Conservation (phyloP, 2,329 filamentous ascomycete species). For the Botrytis byssoidea region DNA sequence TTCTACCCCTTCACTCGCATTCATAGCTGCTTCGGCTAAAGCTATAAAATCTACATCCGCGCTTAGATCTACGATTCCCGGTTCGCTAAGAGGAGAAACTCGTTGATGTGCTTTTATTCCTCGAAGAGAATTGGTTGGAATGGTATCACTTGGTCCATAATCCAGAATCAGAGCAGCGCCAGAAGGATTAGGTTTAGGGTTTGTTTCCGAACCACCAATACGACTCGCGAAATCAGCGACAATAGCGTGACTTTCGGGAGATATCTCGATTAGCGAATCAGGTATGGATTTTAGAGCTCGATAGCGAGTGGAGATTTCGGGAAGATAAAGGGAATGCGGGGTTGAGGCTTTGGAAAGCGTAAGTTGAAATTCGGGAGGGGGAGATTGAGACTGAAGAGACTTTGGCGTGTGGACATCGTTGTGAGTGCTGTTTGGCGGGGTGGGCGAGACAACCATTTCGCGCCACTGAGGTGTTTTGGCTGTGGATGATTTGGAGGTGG, state of each 20-base stretch:
- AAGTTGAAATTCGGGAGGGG: slow-evolving; percentile 82
- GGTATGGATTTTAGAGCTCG: slow-evolving; percentile 65
- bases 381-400: slow-evolving; percentile 48
- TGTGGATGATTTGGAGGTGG: slow-evolving; percentile 28
- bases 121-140: slow-evolving; percentile 86
- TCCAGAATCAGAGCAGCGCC: slow-evolving; percentile 95
- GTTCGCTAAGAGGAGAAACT: slow-evolving; percentile 75
- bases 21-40: slow-evolving; percentile 76
- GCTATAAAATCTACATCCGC: slow-evolving; percentile 93
- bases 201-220: slow-evolving; percentile 66
- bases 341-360: slow-evolving; percentile 73
- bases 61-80: slow-evolving; percentile 82
- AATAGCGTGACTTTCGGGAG: slow-evolving; percentile 80
- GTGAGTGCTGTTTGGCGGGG: slow-evolving; percentile 55
- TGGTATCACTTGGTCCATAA: slow-evolving; percentile 76
- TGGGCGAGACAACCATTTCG: slow-evolving; percentile 74
- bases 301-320: slow-evolving; percentile 78
- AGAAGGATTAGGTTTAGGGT: slow-evolving; percentile 60
- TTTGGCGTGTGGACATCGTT: slow-evolving; percentile 54
- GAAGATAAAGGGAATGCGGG: slow-evolving; percentile 80
- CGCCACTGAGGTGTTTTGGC: slow-evolving; percentile 65
- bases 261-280: slow-evolving; percentile 80
- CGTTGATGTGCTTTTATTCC: slow-evolving; percentile 77
- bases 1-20: slow-evolving; percentile 76
- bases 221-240: slow-evolving; percentile 76